Evolutionary conservation across 164 flowering plant genomes (phyloP).

Genomic region (Umbellularia californica): DNA sequence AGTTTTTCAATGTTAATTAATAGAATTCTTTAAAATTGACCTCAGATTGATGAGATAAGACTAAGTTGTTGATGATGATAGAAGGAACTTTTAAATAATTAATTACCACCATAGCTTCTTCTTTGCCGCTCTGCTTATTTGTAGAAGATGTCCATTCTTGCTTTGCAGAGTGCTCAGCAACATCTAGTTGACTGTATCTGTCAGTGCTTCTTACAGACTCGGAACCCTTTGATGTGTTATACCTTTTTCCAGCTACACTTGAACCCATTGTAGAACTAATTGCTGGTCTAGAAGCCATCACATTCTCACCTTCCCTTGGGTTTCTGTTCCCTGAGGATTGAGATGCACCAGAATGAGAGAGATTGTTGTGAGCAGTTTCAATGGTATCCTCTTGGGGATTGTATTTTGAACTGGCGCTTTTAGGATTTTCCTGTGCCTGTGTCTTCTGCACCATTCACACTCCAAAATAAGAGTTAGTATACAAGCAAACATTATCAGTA

Average conservation of each 20-base stretch:
- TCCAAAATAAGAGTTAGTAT: background rate
- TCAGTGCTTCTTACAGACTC: slow-evolving; percentile 37
- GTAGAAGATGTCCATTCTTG: slow-evolving; percentile 39
- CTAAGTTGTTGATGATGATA: background rate
- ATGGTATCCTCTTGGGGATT: slow-evolving; percentile 49
- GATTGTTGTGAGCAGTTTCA: slow-evolving; percentile 27
- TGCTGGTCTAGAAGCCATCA: slow-evolving; percentile 13
- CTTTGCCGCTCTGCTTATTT: slow-evolving; percentile 40
- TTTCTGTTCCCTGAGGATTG: slow-evolving; percentile 15
- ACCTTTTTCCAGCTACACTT: slow-evolving; percentile 34
- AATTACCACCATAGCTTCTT: slow-evolving; percentile 36
- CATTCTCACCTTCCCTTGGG: slow-evolving; percentile 19
- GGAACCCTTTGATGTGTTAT: slow-evolving; percentile 30
- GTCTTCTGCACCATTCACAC: slow-evolving; percentile 36
- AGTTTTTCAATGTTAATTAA: too few relatives aligned
- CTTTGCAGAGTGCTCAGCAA: slow-evolving; percentile 35
- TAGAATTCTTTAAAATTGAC: background rate
- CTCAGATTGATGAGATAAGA: background rate
- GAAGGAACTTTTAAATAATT: background rate
- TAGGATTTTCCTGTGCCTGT: slow-evolving; percentile 38
- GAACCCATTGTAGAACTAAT: slow-evolving; percentile 19
- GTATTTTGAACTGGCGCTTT: slow-evolving; percentile 42
- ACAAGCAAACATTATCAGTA: background rate
- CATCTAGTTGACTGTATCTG: slow-evolving; percentile 34
- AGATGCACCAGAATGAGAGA: slow-evolving; percentile 29